phyloP scores from a whole-genome alignment of 257 asterid genomes.

The Anisodus acutangulus region DNA sequence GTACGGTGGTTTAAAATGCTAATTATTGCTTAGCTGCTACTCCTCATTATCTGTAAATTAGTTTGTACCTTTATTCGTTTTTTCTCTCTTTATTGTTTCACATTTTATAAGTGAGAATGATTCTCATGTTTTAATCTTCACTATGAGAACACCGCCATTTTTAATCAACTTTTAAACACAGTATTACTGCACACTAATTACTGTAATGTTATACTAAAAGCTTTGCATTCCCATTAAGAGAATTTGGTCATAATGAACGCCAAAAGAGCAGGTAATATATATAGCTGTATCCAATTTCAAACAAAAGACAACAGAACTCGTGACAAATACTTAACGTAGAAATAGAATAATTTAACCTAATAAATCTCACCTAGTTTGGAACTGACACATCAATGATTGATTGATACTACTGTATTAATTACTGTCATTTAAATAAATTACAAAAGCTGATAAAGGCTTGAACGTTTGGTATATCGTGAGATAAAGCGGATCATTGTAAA shows the following conservation, averaged over 20 bases:
- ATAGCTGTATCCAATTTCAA: not conserved
- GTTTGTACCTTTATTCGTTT: not conserved
- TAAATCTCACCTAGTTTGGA: not conserved
- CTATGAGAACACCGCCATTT: not conserved
- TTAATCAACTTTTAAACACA: not conserved
- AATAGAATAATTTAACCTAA: not conserved
- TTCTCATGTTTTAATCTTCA: conserved; percentile 7
- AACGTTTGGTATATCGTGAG: not conserved
- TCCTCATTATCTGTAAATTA: not conserved
- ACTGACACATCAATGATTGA: not conserved
- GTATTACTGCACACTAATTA: not conserved
- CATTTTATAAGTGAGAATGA: not conserved
- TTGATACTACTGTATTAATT: not conserved
- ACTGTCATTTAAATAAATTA: not conserved
- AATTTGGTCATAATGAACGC: not conserved
- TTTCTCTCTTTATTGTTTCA: not conserved
- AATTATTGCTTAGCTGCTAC: not conserved
- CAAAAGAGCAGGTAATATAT: not conserved
- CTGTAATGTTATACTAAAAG: not conserved
- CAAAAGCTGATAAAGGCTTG: not conserved
- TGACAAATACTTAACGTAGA: not conserved
- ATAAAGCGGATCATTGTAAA: not conserved
- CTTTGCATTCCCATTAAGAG: not conserved
- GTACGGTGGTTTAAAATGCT: not conserved
- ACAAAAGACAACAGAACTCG: not conserved